Evolutionary conservation across 208 protist species (phyloP).

Genomic region (Acanthamoeba pearcei): DNA sequence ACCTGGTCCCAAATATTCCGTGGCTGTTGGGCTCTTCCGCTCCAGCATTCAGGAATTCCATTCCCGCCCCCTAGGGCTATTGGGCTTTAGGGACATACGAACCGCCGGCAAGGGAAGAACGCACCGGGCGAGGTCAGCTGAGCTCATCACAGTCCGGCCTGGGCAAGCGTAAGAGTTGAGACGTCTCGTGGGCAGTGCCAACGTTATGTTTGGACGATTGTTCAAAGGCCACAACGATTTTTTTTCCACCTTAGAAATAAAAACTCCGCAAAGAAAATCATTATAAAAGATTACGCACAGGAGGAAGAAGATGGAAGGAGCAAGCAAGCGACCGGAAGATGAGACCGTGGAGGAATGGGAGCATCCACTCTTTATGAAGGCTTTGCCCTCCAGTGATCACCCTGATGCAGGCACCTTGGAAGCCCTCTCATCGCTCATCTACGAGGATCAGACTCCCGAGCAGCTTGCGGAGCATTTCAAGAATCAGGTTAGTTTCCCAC

Average conservation of each 20-base stretch:
- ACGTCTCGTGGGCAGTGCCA: too few relatives aligned
- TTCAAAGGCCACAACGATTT: too few relatives aligned
- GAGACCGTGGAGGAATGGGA: constrained; percentile 67
- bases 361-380: constrained; percentile 64
- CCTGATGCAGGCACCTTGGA: constrained; percentile 18
- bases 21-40: not conserved
- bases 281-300: too few relatives aligned
- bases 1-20: not conserved
- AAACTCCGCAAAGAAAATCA: not conserved
- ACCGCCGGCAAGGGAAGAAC: too few relatives aligned
- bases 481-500: not conserved
- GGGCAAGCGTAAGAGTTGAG: too few relatives aligned
- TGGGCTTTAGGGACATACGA: not conserved
- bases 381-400: constrained; percentile 20
- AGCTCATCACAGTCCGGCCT: too few relatives aligned
- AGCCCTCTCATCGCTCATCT: constrained; percentile 19
- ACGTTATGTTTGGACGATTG: too few relatives aligned
- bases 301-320: too few relatives aligned
- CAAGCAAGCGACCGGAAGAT: not conserved
- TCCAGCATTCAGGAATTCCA: not conserved
- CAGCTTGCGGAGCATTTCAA: constrained; percentile 64
- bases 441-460: constrained; percentile 49
- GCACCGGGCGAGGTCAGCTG: too few relatives aligned
- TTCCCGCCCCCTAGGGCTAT: not conserved
- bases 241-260: not conserved